Percentiles rank a stretch among this genome's conserved stretches.
These are phyloP conservation scores for Umbellularia californica DNA, from an alignment of 164 flowering plant genomes.

Conservation along the genomic window DNA sequence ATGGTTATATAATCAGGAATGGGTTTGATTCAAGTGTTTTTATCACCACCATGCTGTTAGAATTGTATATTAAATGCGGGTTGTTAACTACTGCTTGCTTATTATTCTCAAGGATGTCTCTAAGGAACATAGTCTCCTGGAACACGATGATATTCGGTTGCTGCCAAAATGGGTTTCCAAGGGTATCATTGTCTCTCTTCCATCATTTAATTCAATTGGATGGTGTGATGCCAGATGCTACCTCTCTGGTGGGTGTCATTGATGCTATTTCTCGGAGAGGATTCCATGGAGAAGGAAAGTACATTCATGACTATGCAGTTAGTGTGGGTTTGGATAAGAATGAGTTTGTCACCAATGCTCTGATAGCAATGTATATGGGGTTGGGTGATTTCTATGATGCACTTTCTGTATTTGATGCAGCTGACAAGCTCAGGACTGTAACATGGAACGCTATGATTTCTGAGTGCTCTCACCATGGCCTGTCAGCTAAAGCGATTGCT, in stretches of 20 bases:
- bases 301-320: constrained; percentile 10
- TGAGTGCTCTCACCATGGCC: constrained; percentile 5
- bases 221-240: constrained; percentile 9
- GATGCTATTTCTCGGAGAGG: constrained; percentile 12
- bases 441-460: constrained; percentile 16
- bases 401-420: constrained; percentile 5
- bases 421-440: background rate
- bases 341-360: constrained; percentile 9
- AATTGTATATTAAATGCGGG: constrained; percentile 6
- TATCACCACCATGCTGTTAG: constrained; percentile 4
- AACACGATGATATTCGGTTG: constrained; percentile 15
- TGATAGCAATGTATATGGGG: constrained; percentile 11
- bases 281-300: constrained; percentile 9
- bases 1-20: constrained; percentile 10
- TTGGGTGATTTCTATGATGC: constrained; percentile 5
- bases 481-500: constrained; percentile 6
- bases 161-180: constrained; percentile 11
- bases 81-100: constrained; percentile 1
- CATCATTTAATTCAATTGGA: constrained; percentile 8
- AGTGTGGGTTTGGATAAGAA: constrained; percentile 6
- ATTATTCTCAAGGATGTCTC: constrained; percentile 6
- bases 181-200: constrained; percentile 13
- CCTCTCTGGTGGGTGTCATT: constrained; percentile 9
- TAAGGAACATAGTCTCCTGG: constrained; percentile 9
- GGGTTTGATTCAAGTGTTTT: constrained; percentile 6